Conservation (phyloP, 2,329 filamentous ascomycete genomes). For the Epichloe sp. region DNA sequence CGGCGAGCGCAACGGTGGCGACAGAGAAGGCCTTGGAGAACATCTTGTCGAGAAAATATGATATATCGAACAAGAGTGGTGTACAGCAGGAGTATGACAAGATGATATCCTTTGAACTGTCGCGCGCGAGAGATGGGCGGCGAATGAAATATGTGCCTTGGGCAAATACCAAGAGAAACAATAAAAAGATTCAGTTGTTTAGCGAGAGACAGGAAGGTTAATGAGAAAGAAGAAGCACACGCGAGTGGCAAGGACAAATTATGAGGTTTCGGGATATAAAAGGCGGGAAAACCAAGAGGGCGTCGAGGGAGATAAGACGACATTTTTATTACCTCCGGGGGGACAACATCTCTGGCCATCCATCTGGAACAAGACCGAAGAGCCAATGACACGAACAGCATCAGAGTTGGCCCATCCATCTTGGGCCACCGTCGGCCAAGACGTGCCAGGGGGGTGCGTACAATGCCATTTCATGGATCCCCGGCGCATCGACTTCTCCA, state of each 20-base stretch:
- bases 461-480: neutral
- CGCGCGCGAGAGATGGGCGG: neutral
- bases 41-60: conserved; percentile 14
- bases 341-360: neutral
- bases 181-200: neutral
- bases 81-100: neutral
- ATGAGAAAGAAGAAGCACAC: neutral
- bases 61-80: neutral
- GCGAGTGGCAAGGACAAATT: neutral
- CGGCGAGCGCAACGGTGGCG: conserved; percentile 34
- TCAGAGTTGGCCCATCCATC: neutral
- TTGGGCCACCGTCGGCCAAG: neutral
- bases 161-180: neutral
- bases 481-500: neutral
- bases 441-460: neutral
- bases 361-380: neutral
- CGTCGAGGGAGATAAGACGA: neutral
- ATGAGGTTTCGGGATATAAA: neutral
- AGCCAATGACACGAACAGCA: neutral
- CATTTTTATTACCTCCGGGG: conserved; percentile 1
- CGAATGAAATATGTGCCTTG: neutral
- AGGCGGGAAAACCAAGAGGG: neutral
- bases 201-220: conserved; percentile 2
- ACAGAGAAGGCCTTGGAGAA: conserved; percentile 32
- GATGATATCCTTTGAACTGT: neutral